These are phyloP conservation scores for Annulohypoxylon truncatum DNA, from an alignment of 2,329 filamentous ascomycete species.

Conservation along the genomic window DNA sequence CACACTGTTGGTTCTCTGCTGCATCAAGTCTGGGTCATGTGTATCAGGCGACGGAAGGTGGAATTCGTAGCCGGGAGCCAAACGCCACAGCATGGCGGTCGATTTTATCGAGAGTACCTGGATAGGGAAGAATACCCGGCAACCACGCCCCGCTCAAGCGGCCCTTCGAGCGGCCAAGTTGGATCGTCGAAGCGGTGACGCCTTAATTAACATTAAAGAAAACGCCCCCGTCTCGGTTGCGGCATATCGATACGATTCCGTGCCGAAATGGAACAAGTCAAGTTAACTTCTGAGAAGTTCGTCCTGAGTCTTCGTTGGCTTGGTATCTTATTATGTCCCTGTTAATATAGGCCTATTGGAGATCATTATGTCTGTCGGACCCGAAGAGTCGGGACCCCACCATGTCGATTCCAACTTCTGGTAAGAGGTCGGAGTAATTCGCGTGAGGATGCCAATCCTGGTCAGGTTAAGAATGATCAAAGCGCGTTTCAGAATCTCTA, in stretches of 20 bases:
- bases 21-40: conserved; percentile 15
- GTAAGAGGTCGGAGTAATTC: neutral
- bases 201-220: neutral
- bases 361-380: conserved; percentile 10
- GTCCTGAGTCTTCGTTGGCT: neutral
- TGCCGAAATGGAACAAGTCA: neutral
- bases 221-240: neutral
- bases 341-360: conserved; percentile 15
- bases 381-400: conserved; percentile 26
- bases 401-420: neutral
- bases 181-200: conserved; percentile 24
- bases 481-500: conserved; percentile 22
- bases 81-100: too few relatives aligned
- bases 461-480: neutral
- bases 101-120: too few relatives aligned
- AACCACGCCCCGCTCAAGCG: conserved; percentile 18
- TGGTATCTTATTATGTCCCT: conserved; percentile 19
- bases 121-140: neutral
- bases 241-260: conserved; percentile 11
- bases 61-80: neutral
- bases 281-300: neutral
- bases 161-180: conserved; percentile 24
- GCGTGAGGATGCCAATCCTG: neutral
- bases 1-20: neutral
- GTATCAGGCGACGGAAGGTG: neutral